Evolutionary conservation across 768 basidiomycete species (phyloP).

Genomic region (Tulasnella sp.): DNA sequence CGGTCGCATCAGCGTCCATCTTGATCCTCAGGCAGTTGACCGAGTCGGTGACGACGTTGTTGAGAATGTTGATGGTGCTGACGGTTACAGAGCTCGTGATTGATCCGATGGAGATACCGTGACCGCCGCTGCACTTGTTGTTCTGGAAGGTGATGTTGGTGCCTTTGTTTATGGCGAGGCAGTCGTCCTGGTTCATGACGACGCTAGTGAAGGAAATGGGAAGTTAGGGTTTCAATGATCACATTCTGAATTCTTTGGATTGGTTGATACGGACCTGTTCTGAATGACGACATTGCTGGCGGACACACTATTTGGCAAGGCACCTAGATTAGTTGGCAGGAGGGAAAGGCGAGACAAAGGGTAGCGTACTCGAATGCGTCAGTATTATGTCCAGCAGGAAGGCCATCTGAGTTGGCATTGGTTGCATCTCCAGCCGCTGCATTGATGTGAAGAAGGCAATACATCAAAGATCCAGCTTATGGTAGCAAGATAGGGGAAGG

Average conservation of each 20-base stretch:
- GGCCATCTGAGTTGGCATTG: constrained; percentile 41
- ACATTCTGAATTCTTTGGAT: not conserved
- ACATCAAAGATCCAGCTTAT: not conserved
- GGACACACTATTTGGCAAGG: no score
- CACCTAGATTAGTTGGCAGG: not conserved
- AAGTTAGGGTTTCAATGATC: constrained; percentile 8
- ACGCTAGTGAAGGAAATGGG: not conserved
- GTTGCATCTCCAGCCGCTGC: constrained; percentile 43
- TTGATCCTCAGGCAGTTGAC: constrained; percentile 41
- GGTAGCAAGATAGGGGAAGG: not conserved
- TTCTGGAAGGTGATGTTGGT: constrained; percentile 30
- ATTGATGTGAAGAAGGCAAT: no score
- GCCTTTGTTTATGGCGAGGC: constrained; percentile 43
- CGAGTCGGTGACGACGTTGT: constrained; percentile 48
- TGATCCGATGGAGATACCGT: constrained; percentile 58
- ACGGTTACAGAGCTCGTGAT: constrained; percentile 39
- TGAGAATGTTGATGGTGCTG: constrained; percentile 36
- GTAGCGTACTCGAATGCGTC: constrained; percentile 24
- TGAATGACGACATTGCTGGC: constrained; percentile 17
- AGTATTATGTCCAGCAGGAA: constrained; percentile 31
- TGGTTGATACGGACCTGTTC: constrained; percentile 13
- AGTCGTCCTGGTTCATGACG: constrained; percentile 41
- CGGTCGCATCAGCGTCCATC: constrained; percentile 19
- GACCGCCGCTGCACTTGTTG: constrained; percentile 48
- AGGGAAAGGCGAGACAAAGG: not conserved